Evolutionary conservation across 257 asterid species (phyloP), one percentile per base, ranked within the genome.

Genomic region (Leonotis leonurus): DNA sequence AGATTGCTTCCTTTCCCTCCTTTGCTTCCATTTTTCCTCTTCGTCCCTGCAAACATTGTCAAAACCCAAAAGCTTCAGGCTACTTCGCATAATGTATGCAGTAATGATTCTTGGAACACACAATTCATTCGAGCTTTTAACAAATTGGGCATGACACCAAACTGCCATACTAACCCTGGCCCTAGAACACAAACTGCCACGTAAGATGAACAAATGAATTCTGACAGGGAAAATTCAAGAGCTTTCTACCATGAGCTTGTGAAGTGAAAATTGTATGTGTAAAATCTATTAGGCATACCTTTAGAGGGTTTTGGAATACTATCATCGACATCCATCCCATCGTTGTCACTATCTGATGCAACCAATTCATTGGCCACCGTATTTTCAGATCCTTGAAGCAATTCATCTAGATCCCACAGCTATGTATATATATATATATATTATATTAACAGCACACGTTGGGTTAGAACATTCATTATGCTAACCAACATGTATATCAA

Each of bases 331-430:
- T 85, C 92, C 97, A 87, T 90, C 77, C 74, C 95, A 45, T 84
- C 89, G 17, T 64, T 75, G 68, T 86, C 91, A 52, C 84, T 75
- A 64, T 83, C 90, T 8, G 79, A 81, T 16, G 1, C 78, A 65
- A 71, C 79, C 35, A 86, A 55, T 43, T 45, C 75, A 74, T 61
- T 75, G 32, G 70, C 73, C 39, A 24, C 22, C 27, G 55, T 56
- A 62, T 66, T 71, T 73, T 64, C 83, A 73, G 89, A 72, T 29
- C 70, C 85, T 87, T 82, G 87, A 62, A 90, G 66, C 82, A 87
- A 64, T 32, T 81, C 87, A 24, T 90, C 91, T 67, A 89, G 69
- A 79, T 90, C 85, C 95, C 95, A 87, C 27, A 90, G 69, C 96
- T 86, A 68, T 16, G n/a, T n/a, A n/a, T n/a, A 56, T 4, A 27